Evolutionary conservation across 164 flowering plant genomes (phyloP).

Genomic region (Houttuynia cordata): DNA sequence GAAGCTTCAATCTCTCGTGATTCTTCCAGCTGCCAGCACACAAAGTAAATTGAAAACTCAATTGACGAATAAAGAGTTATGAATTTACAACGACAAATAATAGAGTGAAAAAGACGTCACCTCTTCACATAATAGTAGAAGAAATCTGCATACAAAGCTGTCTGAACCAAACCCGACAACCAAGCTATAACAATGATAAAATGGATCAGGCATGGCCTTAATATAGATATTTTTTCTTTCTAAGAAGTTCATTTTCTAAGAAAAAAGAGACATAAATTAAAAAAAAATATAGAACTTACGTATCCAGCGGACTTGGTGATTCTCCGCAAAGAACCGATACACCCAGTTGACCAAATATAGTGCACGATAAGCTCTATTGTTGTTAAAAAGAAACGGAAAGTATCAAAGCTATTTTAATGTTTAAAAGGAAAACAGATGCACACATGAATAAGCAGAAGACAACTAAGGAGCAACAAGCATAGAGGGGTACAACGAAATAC

Average conservation of each 20-base stretch:
- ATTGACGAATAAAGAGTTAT: background rate
- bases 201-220: background rate
- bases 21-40: constrained; percentile 48
- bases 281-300: constrained; percentile 21
- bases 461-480: too few relatives aligned
- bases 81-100: background rate
- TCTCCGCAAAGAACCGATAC: constrained; percentile 39
- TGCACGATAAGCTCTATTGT: constrained; percentile 43
- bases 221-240: background rate
- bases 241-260: background rate
- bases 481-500: too few relatives aligned
- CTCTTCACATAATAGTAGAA: constrained; percentile 62
- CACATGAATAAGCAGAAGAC: too few relatives aligned
- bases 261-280: background rate
- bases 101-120: constrained; percentile 14
- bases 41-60: background rate
- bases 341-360: constrained; percentile 49
- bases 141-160: constrained; percentile 61
- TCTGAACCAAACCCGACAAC: constrained; percentile 57
- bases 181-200: constrained; percentile 31
- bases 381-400: background rate
- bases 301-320: constrained; percentile 36
- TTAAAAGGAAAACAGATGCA: too few relatives aligned
- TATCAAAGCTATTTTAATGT: background rate
- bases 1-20: constrained; percentile 36